Conservation (phyloP, 805 yeast species). For the Wickerhamomyces ciferrii region DNA sequence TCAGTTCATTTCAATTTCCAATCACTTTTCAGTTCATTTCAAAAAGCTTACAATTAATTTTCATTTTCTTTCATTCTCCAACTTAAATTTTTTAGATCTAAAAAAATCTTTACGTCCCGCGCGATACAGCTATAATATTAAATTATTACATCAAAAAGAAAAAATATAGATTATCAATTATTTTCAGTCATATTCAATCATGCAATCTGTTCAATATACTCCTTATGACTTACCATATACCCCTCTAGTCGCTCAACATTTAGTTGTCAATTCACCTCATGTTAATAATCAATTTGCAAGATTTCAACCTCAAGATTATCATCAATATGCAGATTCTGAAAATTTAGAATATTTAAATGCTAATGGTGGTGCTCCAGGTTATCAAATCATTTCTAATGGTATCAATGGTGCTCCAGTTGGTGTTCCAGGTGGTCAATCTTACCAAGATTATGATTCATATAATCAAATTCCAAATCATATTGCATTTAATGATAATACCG, state of each 20-base stretch:
- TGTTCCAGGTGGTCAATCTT: not conserved
- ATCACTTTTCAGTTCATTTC: no score
- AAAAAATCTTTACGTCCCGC: not conserved
- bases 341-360: not conserved
- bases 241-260: constrained; percentile 20
- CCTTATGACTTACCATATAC: constrained; percentile 19
- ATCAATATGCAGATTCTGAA: not conserved
- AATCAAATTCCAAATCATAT: not conserved
- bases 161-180: no score
- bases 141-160: not conserved
- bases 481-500: not conserved
- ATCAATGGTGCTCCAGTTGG: not conserved
- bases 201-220: constrained; percentile 20
- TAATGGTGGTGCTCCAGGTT: not conserved
- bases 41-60: no score
- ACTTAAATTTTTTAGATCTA: not conserved
- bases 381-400: not conserved
- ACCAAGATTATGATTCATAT: not conserved
- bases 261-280: constrained; percentile 17
- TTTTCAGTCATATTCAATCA: constrained; percentile 1
- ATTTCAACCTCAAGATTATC: constrained; percentile 1
- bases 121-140: not conserved
- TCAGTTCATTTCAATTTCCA: not conserved
- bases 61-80: no score
- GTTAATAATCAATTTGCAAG: not conserved